Evolutionary conservation across 192 early-diverging fungal genomes (phyloP).

Genomic region (Pilaira anomala): DNA sequence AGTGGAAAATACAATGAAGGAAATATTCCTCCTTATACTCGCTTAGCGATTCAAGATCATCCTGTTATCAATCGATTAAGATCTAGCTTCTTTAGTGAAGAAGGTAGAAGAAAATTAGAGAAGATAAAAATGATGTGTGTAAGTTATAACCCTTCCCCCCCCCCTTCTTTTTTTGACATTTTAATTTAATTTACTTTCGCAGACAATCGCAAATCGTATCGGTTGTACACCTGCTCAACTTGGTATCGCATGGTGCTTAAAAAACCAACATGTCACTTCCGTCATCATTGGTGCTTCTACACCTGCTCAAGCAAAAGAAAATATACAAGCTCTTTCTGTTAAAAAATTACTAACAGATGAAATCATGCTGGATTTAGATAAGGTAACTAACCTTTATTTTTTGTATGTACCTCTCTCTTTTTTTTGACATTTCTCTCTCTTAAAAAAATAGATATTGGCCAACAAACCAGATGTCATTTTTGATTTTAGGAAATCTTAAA

Average conservation of each 20-base stretch:
- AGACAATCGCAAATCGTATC: constrained; percentile 61
- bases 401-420: background rate
- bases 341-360: constrained; percentile 63
- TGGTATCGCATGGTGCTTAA: constrained; percentile 72
- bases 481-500: constrained; percentile 51
- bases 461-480: constrained; percentile 64
- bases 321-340: constrained; percentile 60
- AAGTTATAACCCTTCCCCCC: constrained; percentile 6
- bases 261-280: constrained; percentile 56
- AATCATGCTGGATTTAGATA: constrained; percentile 66
- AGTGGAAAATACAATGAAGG: constrained; percentile 74
- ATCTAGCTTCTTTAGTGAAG: constrained; percentile 49
- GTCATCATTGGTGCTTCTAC: constrained; percentile 68
- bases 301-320: constrained; percentile 70
- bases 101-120: constrained; percentile 65
- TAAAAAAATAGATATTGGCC: constrained; percentile 51
- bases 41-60: constrained; percentile 60
- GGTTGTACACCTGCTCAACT: constrained; percentile 62
- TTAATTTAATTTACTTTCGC: constrained; percentile 5
- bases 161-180: background rate
- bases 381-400: constrained; percentile 15
- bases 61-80: constrained; percentile 57
- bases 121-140: constrained; percentile 59
- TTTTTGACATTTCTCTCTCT: no score
- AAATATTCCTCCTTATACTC: constrained; percentile 60